A percentile compares a stretch with the other conserved stretches of the same genome.
These are phyloP conservation scores for Sapria himalayana DNA, from an alignment of 345 rosid species.

Conservation along the genomic window DNA sequence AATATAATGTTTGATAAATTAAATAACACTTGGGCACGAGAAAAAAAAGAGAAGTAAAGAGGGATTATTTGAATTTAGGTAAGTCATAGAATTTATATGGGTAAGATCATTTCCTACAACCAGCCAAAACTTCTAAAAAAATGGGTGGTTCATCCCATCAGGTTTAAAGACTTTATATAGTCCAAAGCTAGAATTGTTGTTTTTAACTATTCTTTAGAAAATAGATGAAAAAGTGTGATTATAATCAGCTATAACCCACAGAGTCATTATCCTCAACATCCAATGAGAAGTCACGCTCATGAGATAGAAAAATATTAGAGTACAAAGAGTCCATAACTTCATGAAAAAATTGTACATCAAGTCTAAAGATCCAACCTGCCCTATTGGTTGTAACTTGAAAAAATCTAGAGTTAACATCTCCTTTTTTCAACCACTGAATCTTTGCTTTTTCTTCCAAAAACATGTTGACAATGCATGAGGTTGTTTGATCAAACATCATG, in stretches of 20 bases:
- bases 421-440: neutral
- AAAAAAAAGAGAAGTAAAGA: no score
- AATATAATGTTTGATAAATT: no score
- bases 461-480: neutral
- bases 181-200: neutral
- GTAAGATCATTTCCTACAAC: neutral
- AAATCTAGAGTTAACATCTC: neutral
- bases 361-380: neutral
- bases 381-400: neutral
- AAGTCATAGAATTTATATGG: no score
- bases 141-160: neutral
- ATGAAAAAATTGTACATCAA: neutral
- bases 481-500: neutral
- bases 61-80: no score
- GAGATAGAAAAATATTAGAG: neutral
- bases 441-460: neutral
- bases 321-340: neutral
- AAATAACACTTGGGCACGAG: no score
- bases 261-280: neutral
- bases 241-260: neutral
- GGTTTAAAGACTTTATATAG: neutral
- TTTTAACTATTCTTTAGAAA: neutral
- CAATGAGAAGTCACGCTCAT: neutral
- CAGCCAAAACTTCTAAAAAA: neutral
- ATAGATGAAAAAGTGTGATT: neutral